These are phyloP conservation scores for Dactylonectria estremocensis DNA, from an alignment of 2,329 filamentous ascomycete genomes.

Conservation along the genomic window DNA sequence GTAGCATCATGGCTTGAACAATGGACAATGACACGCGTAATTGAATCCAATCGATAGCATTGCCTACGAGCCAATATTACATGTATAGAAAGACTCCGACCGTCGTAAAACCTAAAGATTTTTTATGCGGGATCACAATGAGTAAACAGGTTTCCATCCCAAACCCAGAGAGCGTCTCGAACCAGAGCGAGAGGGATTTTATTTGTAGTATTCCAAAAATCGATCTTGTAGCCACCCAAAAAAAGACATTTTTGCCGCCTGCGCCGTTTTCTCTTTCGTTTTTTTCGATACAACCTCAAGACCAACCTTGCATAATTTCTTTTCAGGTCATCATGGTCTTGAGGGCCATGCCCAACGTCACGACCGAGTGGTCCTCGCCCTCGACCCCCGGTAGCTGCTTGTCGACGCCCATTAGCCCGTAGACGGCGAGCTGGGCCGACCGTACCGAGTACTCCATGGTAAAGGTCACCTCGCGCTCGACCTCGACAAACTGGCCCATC, in stretches of 20 bases:
- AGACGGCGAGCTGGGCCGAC: slow-evolving; percentile 47
- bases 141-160: background rate
- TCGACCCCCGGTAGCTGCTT: slow-evolving; percentile 39
- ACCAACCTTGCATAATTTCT: too few relatives aligned
- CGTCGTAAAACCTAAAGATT: background rate
- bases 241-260: slow-evolving; percentile 6
- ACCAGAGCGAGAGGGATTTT: slow-evolving; percentile 1
- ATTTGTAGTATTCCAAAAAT: slow-evolving; percentile 11
- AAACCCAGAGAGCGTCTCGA: background rate
- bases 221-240: slow-evolving; percentile 1
- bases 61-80: background rate
- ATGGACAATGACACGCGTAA: too few relatives aligned
- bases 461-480: slow-evolving; percentile 48
- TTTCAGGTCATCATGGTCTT: slow-evolving; percentile 47
- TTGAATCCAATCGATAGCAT: too few relatives aligned
- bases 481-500: slow-evolving; percentile 49
- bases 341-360: slow-evolving; percentile 45
- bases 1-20: too few relatives aligned
- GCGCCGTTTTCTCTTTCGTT: background rate
- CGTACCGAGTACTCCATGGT: slow-evolving; percentile 49
- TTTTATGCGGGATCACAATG: background rate
- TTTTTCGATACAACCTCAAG: too few relatives aligned
- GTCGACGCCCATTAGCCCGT: slow-evolving; percentile 44
- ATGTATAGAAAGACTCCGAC: background rate
- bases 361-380: slow-evolving; percentile 44